Evolutionary conservation across 805 yeast genomes (phyloP).

Genomic region (Metschnikowia arizonensis): DNA sequence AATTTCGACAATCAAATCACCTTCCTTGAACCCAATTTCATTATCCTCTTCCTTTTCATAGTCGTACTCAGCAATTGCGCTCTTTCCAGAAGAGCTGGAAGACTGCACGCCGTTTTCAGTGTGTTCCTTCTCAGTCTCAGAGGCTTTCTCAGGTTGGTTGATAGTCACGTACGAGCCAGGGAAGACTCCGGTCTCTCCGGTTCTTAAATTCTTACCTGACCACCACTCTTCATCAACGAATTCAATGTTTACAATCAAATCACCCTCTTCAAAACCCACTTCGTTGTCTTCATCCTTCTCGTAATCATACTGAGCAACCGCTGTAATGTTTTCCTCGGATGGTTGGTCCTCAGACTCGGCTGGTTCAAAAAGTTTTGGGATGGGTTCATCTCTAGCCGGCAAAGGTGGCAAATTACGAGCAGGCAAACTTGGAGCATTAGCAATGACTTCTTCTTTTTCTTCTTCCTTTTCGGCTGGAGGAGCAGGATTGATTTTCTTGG

Average conservation of each 20-base stretch:
- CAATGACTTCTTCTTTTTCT: constrained; percentile 1
- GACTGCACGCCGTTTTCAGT: constrained; percentile 13
- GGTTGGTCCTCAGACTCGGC: not conserved
- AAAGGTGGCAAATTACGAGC: constrained; percentile 16
- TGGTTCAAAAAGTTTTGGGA: not conserved
- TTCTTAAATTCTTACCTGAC: constrained; percentile 39
- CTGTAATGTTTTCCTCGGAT: constrained; percentile 33
- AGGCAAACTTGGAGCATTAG: constrained; percentile 15
- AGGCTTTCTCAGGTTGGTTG: constrained; percentile 13
- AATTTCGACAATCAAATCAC: constrained; percentile 74
- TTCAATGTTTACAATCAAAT: constrained; percentile 59
- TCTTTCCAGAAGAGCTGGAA: constrained; percentile 21
- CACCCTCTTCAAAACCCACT: constrained; percentile 63
- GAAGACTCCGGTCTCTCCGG: constrained; percentile 52
- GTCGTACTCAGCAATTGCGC: constrained; percentile 67
- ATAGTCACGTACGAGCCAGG: constrained; percentile 51
- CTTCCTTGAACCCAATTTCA: constrained; percentile 80
- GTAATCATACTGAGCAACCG: constrained; percentile 79
- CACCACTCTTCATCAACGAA: constrained; percentile 76
- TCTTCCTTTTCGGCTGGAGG: constrained; percentile 15
- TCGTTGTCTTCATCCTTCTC: constrained; percentile 75
- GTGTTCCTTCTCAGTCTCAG: constrained; percentile 11
- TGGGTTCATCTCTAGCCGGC: constrained; percentile 12
- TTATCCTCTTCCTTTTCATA: constrained; percentile 92
- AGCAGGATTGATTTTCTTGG: constrained; percentile 19